These are phyloP conservation scores for Cyberlindnera saturnus DNA, from an alignment of 805 yeast genomes.

Conservation along the genomic window DNA sequence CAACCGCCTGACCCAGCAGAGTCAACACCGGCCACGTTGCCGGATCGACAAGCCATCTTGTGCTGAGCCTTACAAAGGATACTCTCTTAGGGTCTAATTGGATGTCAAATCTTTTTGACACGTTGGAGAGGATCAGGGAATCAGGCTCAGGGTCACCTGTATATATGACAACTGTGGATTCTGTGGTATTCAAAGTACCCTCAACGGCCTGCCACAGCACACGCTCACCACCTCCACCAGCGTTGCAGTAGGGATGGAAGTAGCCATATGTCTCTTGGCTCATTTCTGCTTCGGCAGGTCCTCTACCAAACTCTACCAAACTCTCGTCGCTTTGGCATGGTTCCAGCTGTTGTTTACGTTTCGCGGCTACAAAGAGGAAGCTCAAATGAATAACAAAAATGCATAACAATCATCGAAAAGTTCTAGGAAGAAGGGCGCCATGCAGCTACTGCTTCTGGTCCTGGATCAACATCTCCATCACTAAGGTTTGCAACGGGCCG, in stretches of 20 bases:
- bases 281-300: neutral
- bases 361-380: neutral
- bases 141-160: slow-evolving; percentile 55
- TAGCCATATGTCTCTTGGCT: slow-evolving; percentile 57
- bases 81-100: slow-evolving; percentile 45
- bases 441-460: neutral
- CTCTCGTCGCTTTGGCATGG: too few relatives aligned
- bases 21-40: slow-evolving; percentile 75
- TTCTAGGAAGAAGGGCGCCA: neutral
- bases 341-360: neutral
- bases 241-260: slow-evolving; percentile 93
- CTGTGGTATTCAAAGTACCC: slow-evolving; percentile 49
- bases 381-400: neutral
- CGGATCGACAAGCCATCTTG: slow-evolving; percentile 60
- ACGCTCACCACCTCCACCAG: slow-evolving; percentile 98
- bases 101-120: slow-evolving; percentile 50
- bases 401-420: neutral
- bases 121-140: slow-evolving; percentile 47
- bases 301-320: too few relatives aligned
- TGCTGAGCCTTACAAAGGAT: slow-evolving; percentile 53
- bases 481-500: slow-evolving; percentile 88
- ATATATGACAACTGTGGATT: slow-evolving; percentile 57
- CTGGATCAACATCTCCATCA: slow-evolving; percentile 33
- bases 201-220: slow-evolving; percentile 93
- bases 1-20: slow-evolving; percentile 80